These are phyloP conservation scores for Penicillium fimorum DNA, from an alignment of 495 filamentous ascomycete genomes.

Conservation along the genomic window DNA sequence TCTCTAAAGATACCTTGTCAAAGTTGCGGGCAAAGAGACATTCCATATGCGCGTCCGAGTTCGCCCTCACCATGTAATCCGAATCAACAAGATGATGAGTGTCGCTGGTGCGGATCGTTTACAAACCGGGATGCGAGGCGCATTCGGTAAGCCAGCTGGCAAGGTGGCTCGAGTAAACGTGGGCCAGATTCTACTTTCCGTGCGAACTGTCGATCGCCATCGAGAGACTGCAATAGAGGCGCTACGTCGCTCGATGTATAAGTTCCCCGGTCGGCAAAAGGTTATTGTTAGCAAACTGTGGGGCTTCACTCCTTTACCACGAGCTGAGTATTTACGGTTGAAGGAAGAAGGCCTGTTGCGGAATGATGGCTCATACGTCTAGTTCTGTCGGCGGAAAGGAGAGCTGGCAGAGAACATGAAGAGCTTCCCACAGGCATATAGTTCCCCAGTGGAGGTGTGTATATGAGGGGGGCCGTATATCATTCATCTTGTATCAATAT, in stretches of 20 bases:
- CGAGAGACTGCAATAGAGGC: slow-evolving; percentile 93
- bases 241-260: slow-evolving; percentile 98
- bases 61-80: slow-evolving; percentile 98
- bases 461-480: too few relatives aligned
- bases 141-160: slow-evolving; percentile 98
- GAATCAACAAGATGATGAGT: slow-evolving; percentile 99
- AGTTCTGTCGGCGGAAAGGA: slow-evolving; percentile 89
- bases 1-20: slow-evolving; percentile 76
- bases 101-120: slow-evolving; percentile 99
- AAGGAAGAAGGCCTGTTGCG: slow-evolving; percentile 79
- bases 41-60: slow-evolving; percentile 98
- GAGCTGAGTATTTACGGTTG: slow-evolving; percentile 72
- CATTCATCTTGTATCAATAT: too few relatives aligned
- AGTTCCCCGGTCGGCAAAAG: slow-evolving; percentile 99
- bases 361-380: slow-evolving; percentile 93
- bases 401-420: slow-evolving; percentile 75
- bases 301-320: slow-evolving; percentile 81
- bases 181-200: slow-evolving; percentile 94
- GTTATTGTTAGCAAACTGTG: slow-evolving; percentile 99
- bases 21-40: slow-evolving; percentile 95
- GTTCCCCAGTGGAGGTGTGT: too few relatives aligned
- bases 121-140: slow-evolving; percentile 99
- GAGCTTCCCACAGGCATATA: slow-evolving; percentile 61
- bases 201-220: slow-evolving; percentile 92
- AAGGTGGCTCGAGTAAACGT: slow-evolving; percentile 98